These are phyloP conservation scores for Ceratobasidium sp. DNA, from an alignment of 1,284 basidiomycete genomes.

Conservation along the genomic window DNA sequence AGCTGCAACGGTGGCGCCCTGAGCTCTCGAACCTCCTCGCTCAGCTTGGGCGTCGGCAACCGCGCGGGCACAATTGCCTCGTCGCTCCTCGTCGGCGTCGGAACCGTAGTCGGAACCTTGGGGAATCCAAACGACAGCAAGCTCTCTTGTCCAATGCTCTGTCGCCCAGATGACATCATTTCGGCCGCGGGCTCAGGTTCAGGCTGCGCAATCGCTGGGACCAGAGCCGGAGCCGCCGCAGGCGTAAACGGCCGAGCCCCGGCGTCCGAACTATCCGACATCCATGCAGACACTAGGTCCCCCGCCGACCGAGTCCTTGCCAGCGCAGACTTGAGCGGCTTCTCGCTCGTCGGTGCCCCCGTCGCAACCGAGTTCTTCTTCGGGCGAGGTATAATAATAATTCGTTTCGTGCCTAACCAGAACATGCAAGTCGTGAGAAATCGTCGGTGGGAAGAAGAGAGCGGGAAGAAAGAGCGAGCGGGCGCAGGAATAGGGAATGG, in stretches of 20 bases:
- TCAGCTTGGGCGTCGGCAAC: slow-evolving; percentile 36
- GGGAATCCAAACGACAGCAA: slow-evolving; percentile 36
- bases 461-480: neutral
- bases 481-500: neutral
- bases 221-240: neutral
- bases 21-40: slow-evolving; percentile 25
- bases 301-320: slow-evolving; percentile 27
- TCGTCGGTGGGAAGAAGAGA: slow-evolving; percentile 6
- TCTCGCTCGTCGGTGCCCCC: neutral
- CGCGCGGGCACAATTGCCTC: neutral
- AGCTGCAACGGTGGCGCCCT: slow-evolving; percentile 35
- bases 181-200: neutral
- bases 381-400: slow-evolving; percentile 33
- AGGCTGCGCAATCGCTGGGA: neutral
- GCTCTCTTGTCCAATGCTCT: slow-evolving; percentile 14
- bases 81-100: neutral
- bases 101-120: slow-evolving; percentile 33
- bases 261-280: slow-evolving; percentile 38
- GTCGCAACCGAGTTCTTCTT: slow-evolving; percentile 9
- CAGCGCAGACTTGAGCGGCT: slow-evolving; percentile 15
- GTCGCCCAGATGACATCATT: neutral
- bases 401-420: slow-evolving; percentile 38
- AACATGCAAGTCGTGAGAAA: slow-evolving; percentile 30
- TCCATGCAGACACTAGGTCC: slow-evolving; percentile 32
- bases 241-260: neutral